Conservation (phyloP, 306 rosid genomes). For the Acacia melanoxylon region DNA sequence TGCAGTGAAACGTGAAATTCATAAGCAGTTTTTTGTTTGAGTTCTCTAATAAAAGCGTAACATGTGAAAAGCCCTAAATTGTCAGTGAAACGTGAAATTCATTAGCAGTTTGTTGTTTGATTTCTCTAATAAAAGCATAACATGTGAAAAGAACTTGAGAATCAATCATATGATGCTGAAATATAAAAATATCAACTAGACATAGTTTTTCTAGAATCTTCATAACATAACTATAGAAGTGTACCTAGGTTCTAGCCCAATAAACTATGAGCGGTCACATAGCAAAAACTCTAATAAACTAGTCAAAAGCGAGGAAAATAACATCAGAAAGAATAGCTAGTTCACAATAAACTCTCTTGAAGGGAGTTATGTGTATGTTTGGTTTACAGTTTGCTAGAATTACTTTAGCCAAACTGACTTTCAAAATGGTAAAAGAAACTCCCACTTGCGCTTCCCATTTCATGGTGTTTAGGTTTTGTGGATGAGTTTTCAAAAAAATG, state of each 20-base stretch:
- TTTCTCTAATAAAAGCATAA: neutral
- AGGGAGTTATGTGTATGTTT: neutral
- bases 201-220: neutral
- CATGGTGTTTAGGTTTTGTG: neutral
- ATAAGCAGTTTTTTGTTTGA: neutral
- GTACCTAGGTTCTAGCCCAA: neutral
- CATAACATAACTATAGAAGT: neutral
- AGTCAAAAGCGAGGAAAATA: conserved; percentile 15
- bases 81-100: neutral
- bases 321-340: neutral
- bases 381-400: neutral
- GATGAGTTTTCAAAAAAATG: neutral
- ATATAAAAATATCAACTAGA: neutral
- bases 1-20: conserved; percentile 3
- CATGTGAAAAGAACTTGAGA: neutral
- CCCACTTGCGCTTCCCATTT: neutral
- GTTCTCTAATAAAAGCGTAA: neutral
- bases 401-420: neutral
- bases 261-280: neutral
- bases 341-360: neutral
- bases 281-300: neutral
- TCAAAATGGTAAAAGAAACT: neutral
- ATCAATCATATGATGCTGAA: neutral
- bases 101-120: neutral
- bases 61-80: conserved; percentile 3